These are phyloP conservation scores for Macrolepiota dolichaula DNA, from an alignment of 768 basidiomycete genomes.

Conservation along the genomic window DNA sequence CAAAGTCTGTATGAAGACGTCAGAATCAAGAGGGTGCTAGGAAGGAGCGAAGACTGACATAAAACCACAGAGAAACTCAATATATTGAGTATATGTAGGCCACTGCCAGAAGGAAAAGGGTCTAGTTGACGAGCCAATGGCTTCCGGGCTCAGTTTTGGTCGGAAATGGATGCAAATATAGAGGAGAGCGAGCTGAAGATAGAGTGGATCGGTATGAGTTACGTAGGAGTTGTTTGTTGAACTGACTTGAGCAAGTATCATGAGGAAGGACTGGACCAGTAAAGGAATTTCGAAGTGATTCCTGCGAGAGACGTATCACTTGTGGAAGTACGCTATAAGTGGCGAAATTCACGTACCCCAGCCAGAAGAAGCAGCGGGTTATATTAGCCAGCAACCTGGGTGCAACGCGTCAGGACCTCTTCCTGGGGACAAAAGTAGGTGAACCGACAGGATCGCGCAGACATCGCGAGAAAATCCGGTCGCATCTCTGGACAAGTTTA, in stretches of 20 bases:
- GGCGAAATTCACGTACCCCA: constrained; percentile 45
- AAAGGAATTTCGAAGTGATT: constrained; percentile 73
- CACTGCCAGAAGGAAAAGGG: constrained; percentile 86
- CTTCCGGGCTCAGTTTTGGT: constrained; percentile 58
- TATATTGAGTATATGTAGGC: constrained; percentile 70
- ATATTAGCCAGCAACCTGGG: constrained; percentile 78
- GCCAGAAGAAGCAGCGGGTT: constrained; percentile 88
- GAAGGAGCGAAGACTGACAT: constrained; percentile 44
- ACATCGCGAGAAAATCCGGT: constrained; percentile 86
- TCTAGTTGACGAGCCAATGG: constrained; percentile 53
- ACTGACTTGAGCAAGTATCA: constrained; percentile 80
- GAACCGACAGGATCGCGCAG: constrained; percentile 72
- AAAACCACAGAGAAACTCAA: constrained; percentile 78
- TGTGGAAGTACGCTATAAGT: background rate
- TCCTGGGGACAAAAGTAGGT: constrained; percentile 1
- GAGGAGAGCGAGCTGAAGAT: constrained; percentile 61
- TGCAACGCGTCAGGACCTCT: constrained; percentile 4
- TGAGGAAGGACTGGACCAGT: constrained; percentile 77
- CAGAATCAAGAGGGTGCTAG: background rate
- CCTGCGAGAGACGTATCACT: constrained; percentile 22
- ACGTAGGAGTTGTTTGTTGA: background rate
- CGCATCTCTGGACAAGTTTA: constrained; percentile 52
- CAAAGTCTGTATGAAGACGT: constrained; percentile 42
- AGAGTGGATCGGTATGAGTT: constrained; percentile 9
- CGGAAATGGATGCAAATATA: constrained; percentile 81